Evolutionary conservation across 768 basidiomycete genomes (phyloP).

Genomic region (Phylloporus sp.): DNA sequence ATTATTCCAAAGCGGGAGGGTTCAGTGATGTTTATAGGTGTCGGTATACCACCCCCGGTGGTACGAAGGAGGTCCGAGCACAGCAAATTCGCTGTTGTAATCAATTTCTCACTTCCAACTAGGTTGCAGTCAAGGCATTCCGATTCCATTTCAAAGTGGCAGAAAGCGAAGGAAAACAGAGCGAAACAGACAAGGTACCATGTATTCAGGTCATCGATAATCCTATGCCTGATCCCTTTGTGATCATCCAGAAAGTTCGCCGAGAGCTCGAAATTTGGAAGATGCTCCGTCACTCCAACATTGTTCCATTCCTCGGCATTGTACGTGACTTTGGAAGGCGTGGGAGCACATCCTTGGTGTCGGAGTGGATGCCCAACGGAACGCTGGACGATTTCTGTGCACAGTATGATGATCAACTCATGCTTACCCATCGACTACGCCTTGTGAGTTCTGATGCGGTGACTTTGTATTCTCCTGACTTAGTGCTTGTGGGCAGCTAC

Average conservation of each 20-base stretch:
- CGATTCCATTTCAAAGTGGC: conserved; percentile 6
- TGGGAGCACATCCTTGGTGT: conserved; percentile 22
- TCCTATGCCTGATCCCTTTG: neutral
- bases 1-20: conserved; percentile 2
- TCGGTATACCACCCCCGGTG: neutral
- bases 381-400: conserved; percentile 18
- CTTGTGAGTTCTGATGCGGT: neutral
- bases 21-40: conserved; percentile 8
- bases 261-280: conserved; percentile 25
- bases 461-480: conserved; percentile 23
- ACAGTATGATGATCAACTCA: neutral
- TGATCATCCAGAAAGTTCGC: conserved; percentile 10
- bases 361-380: conserved; percentile 28
- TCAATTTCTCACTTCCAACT: no score
- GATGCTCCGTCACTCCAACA: conserved; percentile 18
- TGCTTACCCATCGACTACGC: neutral
- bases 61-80: neutral
- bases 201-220: neutral
- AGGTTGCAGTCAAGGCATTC: conserved; percentile 17
- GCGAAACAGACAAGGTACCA: neutral
- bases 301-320: conserved; percentile 23
- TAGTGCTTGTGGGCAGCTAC: conserved; percentile 11
- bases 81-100: neutral
- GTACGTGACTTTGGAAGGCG: conserved; percentile 19
- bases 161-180: conserved; percentile 1